phyloP scores from a whole-genome alignment of 192 early-diverging fungal genomes.

The Geosiphon pyriformis region DNA sequence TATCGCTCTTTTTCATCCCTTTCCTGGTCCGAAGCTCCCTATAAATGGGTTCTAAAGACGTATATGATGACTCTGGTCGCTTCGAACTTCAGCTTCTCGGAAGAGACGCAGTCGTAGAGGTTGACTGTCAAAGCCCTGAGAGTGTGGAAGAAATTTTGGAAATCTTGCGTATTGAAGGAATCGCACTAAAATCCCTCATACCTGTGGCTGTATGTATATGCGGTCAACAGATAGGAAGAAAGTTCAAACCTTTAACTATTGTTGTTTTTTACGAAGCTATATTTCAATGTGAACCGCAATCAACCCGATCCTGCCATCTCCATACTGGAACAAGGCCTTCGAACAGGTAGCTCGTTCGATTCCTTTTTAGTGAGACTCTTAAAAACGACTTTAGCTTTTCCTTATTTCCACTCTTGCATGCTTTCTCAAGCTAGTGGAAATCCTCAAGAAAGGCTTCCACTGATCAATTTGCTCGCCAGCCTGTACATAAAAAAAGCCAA shows the following conservation, averaged over 20 bases:
- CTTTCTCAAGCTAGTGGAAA: constrained; percentile 23
- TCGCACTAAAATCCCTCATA: not conserved
- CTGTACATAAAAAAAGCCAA: constrained; percentile 68
- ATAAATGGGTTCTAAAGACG: no score
- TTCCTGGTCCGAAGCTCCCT: no score
- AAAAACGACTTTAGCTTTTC: no score
- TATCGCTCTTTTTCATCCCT: no score
- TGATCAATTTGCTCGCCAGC: constrained; percentile 69
- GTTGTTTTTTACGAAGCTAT: not conserved
- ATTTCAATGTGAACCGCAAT: not conserved
- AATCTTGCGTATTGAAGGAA: not conserved
- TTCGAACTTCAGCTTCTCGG: not conserved
- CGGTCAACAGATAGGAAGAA: no score
- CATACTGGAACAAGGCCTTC: not conserved
- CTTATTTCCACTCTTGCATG: constrained; percentile 7
- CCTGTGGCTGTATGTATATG: not conserved
- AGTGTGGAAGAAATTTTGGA: not conserved
- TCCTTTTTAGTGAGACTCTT: constrained; percentile 13
- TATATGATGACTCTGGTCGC: no score
- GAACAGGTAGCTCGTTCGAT: not conserved
- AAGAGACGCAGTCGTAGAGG: not conserved
- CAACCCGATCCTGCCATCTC: not conserved
- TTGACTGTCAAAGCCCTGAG: not conserved
- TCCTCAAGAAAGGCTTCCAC: constrained; percentile 54
- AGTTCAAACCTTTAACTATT: not conserved